phyloP scores from a whole-genome alignment of 345 rosid species.

The Erodium maritimum region DNA sequence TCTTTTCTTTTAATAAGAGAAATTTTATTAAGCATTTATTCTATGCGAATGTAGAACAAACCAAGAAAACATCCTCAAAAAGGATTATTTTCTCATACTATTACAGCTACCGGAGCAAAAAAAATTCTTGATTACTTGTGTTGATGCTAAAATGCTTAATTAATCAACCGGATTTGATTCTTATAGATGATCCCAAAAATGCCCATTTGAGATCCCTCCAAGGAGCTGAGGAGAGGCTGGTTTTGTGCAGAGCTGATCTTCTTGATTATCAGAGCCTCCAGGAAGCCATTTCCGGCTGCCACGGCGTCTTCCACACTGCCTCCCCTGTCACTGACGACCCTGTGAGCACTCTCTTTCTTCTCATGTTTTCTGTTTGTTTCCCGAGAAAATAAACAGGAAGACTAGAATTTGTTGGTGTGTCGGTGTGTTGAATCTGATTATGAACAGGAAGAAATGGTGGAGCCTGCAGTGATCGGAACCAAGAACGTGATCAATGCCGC shows the following conservation, averaged over 20 bases:
- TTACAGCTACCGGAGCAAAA: not conserved
- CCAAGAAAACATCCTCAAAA: no score
- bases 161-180: not conserved
- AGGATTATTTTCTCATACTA: no score
- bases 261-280: slow-evolving; percentile 53
- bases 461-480: slow-evolving; percentile 86
- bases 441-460: slow-evolving; percentile 53
- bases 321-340: slow-evolving; percentile 91
- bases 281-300: slow-evolving; percentile 62
- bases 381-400: no score
- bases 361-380: no score
- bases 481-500: slow-evolving; percentile 75
- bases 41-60: not conserved
- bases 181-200: slow-evolving; percentile 68
- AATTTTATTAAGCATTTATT: not conserved
- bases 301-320: slow-evolving; percentile 85
- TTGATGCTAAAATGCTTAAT: not conserved
- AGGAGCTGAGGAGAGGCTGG: slow-evolving; percentile 70
- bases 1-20: not conserved
- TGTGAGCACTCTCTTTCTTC: slow-evolving; percentile 19
- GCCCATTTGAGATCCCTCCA: slow-evolving; percentile 68
- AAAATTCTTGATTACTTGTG: not conserved
- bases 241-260: slow-evolving; percentile 62
- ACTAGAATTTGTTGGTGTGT: no score
- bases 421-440: no score